Base-by-base conservation (phyloP, 352 stramenopile genomes). In the Phytophthora sojae region DNA sequence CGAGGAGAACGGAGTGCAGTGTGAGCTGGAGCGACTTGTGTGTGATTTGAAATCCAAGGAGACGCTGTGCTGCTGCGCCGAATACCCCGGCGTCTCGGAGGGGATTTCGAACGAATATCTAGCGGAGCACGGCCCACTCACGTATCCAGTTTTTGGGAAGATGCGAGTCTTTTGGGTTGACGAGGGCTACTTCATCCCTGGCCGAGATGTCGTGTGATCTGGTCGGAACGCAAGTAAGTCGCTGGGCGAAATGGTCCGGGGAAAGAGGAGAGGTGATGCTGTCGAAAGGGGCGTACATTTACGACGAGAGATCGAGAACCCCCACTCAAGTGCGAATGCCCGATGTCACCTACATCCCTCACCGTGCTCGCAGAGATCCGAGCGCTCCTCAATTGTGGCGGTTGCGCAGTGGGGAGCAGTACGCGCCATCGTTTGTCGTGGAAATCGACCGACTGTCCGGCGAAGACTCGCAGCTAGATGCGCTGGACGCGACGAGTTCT, bases 381-480 rank as follows among this genome's bases (percentile, higher is more conserved):
- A 25, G 11, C 0, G 8, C n/a, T 19, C n/a, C 29, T 25, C 8
- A 62, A 9, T 2, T 66, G 14, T 67, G 57, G 64, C 0, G 52
- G 4, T 53, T 47, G 23, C 8, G 30, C 45, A 53, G 30, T 12
- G 47, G 26, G 7, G 35, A 60, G 2, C 32, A n/a, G 30, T 73
- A 68, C 56, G 57, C 52, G 26, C 61, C 55, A 3, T 45, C 49
- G 2, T 71, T 75, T 47, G 61, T 70, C 3, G 45, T 69, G 17
- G 47, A 70, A 57, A 74, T 70, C 23, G 55, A 74, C 23, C 47
- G 42, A 23, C 19, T 70, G 14, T 66, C 61, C 2, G 67, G 54
- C 25, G 45, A 61, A 35, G 30, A 51, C 5, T 66, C 61, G 15
- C 54, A 42, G 17, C 8, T 57, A 14, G 6, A 23, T 5, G 57